A percentile compares a stretch with the other conserved stretches of the same genome.
These are phyloP conservation scores for Linum tenue DNA, from an alignment of 345 rosid genomes.

Conservation along the genomic window DNA sequence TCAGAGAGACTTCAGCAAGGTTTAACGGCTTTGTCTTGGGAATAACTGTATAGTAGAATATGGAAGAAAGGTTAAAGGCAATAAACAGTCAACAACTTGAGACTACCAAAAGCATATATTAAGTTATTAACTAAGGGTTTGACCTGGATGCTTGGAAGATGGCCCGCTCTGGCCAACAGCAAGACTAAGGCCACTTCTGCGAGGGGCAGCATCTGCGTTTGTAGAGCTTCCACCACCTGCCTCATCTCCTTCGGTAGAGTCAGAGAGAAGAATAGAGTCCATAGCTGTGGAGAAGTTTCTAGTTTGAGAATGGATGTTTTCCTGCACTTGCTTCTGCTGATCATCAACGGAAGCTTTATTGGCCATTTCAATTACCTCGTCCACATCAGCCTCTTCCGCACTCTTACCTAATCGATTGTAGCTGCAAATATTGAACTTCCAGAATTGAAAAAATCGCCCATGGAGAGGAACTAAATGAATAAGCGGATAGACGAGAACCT, in stretches of 20 bases:
- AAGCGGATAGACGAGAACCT: background rate
- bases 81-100: background rate
- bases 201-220: constrained; percentile 29
- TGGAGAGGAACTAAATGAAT: background rate
- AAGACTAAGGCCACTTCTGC: constrained; percentile 66
- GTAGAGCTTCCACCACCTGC: constrained; percentile 16
- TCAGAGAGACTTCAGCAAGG: constrained; percentile 41
- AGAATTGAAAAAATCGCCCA: background rate
- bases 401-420: constrained; percentile 64
- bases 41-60: constrained; percentile 64
- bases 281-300: constrained; percentile 41
- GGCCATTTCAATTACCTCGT: constrained; percentile 79
- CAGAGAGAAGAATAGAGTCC: constrained; percentile 57
- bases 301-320: constrained; percentile 61
- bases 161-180: constrained; percentile 49
- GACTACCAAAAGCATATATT: background rate
- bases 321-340: constrained; percentile 78
- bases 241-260: constrained; percentile 17
- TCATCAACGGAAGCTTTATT: constrained; percentile 56
- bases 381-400: constrained; percentile 73
- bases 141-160: constrained; percentile 34
- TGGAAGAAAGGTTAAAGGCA: constrained; percentile 15
- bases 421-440: constrained; percentile 26
- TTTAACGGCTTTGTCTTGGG: constrained; percentile 57
- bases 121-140: constrained; percentile 15